Percentiles rank a stretch among this genome's conserved stretches.
These are phyloP conservation scores for Albophoma yamanashiensis DNA, from an alignment of 2,329 filamentous ascomycete species.

Conservation along the genomic window DNA sequence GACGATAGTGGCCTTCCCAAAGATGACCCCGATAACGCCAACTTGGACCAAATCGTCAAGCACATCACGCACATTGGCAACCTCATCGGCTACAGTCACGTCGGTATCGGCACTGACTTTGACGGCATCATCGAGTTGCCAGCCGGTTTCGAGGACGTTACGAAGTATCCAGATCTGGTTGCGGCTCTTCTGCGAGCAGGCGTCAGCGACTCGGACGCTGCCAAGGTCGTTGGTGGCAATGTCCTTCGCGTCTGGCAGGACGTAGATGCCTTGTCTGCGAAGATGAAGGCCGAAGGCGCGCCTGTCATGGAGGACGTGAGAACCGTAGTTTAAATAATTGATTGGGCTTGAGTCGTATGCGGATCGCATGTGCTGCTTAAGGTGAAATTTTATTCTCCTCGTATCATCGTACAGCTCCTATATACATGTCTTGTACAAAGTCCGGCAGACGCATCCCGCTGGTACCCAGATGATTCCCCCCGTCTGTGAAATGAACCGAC, in stretches of 20 bases:
- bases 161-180: conserved; percentile 70
- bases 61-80: conserved; percentile 79
- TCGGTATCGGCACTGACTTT: conserved; percentile 84
- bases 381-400: conserved; percentile 4
- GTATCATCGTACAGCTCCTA: conserved; percentile 16
- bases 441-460: background rate
- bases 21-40: conserved; percentile 56
- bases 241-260: conserved; percentile 74
- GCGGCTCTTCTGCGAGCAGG: conserved; percentile 63
- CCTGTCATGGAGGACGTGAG: conserved; percentile 42
- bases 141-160: conserved; percentile 71
- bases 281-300: conserved; percentile 49
- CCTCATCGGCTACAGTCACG: conserved; percentile 75
- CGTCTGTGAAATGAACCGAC: background rate
- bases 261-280: conserved; percentile 59
- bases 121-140: conserved; percentile 64
- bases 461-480: background rate
- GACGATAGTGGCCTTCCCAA: conserved; percentile 56
- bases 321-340: background rate
- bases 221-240: conserved; percentile 70
- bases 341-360: background rate
- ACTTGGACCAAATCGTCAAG: conserved; percentile 63
- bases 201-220: conserved; percentile 62
- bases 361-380: background rate
- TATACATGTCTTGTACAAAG: conserved; percentile 19